Evolutionary conservation across 306 rosid species (phyloP), one percentile per base, ranked within the genome.

Genomic region (Dalbergia cultrata): DNA sequence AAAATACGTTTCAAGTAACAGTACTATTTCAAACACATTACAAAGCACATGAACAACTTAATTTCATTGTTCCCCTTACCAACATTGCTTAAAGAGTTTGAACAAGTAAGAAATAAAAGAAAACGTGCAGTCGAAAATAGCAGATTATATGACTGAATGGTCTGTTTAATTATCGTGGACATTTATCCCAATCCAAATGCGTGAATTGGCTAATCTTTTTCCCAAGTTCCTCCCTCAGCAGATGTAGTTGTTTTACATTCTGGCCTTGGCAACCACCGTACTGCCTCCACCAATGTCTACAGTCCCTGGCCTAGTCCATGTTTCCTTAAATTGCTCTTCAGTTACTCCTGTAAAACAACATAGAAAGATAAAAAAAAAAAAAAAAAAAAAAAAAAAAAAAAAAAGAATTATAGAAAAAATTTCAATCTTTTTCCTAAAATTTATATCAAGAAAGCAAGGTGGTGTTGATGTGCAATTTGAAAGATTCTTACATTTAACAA

Each of bases 321-420:
- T 83, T 53, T 96, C 92, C 59, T 90, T 92, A 85, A 96, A 96
- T 73, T 96, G 99, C 47, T 96, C 99, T 71, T 95, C 99, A 8
- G 98, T 96, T 13, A 93, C 98, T 60, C 99, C 99, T 96, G 86
- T 54, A 85, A 70, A 79, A 31, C 66, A 80, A 14, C 9, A 26
- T 13, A 17, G 3, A 9, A 35, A 1, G 5, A 4, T 17, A 14
- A 41, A 34, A 2, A 50, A 50, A 13, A 50, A 10, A 10, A 50
- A 47, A n/a, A n/a, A n/a, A n/a, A n/a, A n/a, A n/a, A n/a, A n/a
- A n/a, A n/a, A n/a, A n/a, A n/a, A n/a, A n/a, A 1, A 26, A 26
- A 26, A 26, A 26, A 16, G 31, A 17, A 12, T 61, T 9, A 44
- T 60, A 8, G n/a, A 34, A 45, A 31, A 67, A 49, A 50, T 13